phyloP scores from a whole-genome alignment of 2,329 filamentous ascomycete species.

The Cladobotryum protrusum region DNA sequence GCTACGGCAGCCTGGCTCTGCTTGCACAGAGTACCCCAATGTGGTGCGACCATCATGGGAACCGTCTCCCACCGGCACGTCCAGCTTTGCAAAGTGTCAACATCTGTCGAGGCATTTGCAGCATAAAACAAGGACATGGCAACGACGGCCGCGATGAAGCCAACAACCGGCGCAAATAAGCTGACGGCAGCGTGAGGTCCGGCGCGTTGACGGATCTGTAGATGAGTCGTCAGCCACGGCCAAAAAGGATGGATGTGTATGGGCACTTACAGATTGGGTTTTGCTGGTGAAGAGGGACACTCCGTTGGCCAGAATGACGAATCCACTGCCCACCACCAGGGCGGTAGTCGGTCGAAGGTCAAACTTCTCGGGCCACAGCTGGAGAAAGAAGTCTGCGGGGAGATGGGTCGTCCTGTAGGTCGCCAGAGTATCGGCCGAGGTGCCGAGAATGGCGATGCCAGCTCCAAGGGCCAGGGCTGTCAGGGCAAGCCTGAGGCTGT shows the following conservation, averaged over 20 bases:
- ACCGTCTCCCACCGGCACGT: slow-evolving; percentile 53
- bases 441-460: slow-evolving; percentile 46
- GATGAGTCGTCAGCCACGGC: background rate
- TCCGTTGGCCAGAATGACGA: slow-evolving; percentile 44
- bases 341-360: slow-evolving; percentile 51
- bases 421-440: slow-evolving; percentile 47
- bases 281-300: slow-evolving; percentile 45
- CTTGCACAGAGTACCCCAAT: slow-evolving; percentile 51
- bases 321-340: slow-evolving; percentile 44
- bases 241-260: background rate
- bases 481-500: slow-evolving; percentile 41
- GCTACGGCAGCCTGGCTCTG: slow-evolving; percentile 50
- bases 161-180: slow-evolving; percentile 23
- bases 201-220: slow-evolving; percentile 17
- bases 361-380: slow-evolving; percentile 53
- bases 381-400: slow-evolving; percentile 40
- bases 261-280: slow-evolving; percentile 41
- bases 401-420: slow-evolving; percentile 51
- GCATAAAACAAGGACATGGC: slow-evolving; percentile 53
- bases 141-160: slow-evolving; percentile 38
- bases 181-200: slow-evolving; percentile 15
- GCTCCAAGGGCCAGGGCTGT: slow-evolving; percentile 45
- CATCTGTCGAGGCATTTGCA: slow-evolving; percentile 45
- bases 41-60: slow-evolving; percentile 45
- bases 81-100: slow-evolving; percentile 56